Base-by-base conservation (phyloP, 108 stramenopile genomes). In the Nitzschia putrida region DNA sequence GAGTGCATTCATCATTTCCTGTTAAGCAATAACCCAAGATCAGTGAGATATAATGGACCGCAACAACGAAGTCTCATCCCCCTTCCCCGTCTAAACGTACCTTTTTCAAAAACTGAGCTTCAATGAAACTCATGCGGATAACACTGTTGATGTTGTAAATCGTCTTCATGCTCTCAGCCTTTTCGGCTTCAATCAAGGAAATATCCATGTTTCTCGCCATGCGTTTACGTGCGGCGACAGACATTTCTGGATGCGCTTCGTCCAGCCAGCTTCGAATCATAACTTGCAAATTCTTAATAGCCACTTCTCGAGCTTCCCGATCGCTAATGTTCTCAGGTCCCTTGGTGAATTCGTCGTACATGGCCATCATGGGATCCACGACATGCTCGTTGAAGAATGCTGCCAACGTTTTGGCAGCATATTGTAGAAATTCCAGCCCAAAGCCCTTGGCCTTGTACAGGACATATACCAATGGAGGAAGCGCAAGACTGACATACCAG, bases 31-130 rank as follows among this genome's bases (percentile, higher is more conserved):
- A 2, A 55, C 3, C 8, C 18, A 8, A 3, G 3, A 50, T 50
- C 5, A 50, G 49, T 20, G 24, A 3, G 24, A 22, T 24, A 13
- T 55, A 8, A 24, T 55, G 54, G 13, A 22, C 6, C n/a, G n/a
- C n/a, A n/a, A 21, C 12, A 22, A 3, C 8, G 23, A 55, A 24
- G 3, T 22, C 23, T n/a, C n/a, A n/a, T n/a, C n/a, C n/a, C 23
- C 54, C 21, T 21, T 3, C 54, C 1, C 54, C 3, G 47, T 18
- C 14, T 5, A 49, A 49, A 18, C 83, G 39, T 47, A 88, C 87
- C 84, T 94, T 95, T 72, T 93, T 95, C 61, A 95, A 85, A 71
- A 89, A 93, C 69, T 95, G 95, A 79, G 92, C 91, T 84, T 95
- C 92, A 68, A 95, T 95, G 49, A 95, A 81, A 41, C 85, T 85